A percentile compares a stretch with the other conserved stretches of the same genome.
Conservation (phyloP, 2,329 filamentous ascomycete genomes). For the Clonostachys chloroleuca region DNA sequence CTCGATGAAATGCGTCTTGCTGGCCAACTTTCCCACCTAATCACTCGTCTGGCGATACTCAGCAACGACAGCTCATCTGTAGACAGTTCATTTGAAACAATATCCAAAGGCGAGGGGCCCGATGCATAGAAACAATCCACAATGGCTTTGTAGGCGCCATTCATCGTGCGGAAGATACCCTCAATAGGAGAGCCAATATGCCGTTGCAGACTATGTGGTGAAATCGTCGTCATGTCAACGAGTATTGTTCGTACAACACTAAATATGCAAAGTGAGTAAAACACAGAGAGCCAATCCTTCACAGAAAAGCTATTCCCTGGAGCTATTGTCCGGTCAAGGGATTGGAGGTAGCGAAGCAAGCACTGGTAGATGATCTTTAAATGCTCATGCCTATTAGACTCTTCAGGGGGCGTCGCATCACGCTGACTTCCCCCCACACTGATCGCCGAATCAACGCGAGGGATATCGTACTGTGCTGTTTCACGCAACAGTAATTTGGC, state of each 20-base stretch:
- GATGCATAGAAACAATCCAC: conserved; percentile 42
- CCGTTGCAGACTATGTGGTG: conserved; percentile 5
- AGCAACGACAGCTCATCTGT: conserved; percentile 39
- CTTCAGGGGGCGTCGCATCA: conserved; percentile 22
- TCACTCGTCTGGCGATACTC: conserved; percentile 34
- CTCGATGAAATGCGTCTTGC: conserved; percentile 38
- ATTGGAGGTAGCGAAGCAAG: conserved; percentile 45
- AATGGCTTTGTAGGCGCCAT: conserved; percentile 45
- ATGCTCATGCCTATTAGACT: conserved; percentile 41
- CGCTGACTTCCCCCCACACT: background rate
- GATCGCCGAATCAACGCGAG: conserved; percentile 27
- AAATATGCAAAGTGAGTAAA: conserved; percentile 54
- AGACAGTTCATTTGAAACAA: conserved; percentile 22
- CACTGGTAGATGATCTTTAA: conserved; percentile 44
- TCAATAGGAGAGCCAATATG: background rate
- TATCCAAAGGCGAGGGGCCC: conserved; percentile 38
- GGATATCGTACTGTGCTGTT: conserved; percentile 47
- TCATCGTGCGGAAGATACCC: conserved; percentile 19
- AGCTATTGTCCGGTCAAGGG: conserved; percentile 41
- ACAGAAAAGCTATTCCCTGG: conserved; percentile 29
- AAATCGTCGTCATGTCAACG: conserved; percentile 29
- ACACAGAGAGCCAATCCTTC: conserved; percentile 44
- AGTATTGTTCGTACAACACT: conserved; percentile 49
- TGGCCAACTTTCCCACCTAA: conserved; percentile 41
- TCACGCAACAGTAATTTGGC: conserved; percentile 53